Conservation (phyloP, 2,329 filamentous ascomycete genomes). For the Alternaria dauci region DNA sequence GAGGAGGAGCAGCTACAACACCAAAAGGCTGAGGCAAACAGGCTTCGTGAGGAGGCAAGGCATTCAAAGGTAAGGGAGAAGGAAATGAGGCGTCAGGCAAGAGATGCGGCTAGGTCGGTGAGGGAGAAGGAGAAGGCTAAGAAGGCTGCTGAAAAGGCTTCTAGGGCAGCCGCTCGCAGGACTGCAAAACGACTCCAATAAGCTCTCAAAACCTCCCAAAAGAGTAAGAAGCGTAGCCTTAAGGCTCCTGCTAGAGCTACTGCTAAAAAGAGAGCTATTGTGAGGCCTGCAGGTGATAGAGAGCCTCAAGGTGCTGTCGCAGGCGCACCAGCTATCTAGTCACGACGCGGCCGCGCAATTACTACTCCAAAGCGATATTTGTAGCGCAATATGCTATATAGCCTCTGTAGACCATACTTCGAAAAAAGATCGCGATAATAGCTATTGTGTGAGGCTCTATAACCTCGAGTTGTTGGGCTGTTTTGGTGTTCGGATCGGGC, state of each 20-base stretch:
- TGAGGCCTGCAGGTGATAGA: neutral
- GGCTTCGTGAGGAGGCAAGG: neutral
- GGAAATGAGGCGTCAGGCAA: neutral
- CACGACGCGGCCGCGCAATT: neutral
- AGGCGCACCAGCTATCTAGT: too few relatives aligned
- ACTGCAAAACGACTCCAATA: conserved; percentile 1
- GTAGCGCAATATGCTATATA: too few relatives aligned
- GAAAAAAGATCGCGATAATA: neutral
- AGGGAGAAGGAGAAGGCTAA: neutral
- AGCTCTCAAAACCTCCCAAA: conserved; percentile 1
- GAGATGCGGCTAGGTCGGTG: neutral
- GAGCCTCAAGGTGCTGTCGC: neutral
- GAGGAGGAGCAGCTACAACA: neutral
- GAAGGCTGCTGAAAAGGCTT: neutral
- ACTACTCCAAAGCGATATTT: neutral
- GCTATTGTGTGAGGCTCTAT: neutral
- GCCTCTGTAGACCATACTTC: too few relatives aligned
- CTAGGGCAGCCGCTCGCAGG: neutral
- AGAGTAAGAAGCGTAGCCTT: neutral
- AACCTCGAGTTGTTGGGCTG: neutral
- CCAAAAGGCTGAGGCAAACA: neutral
- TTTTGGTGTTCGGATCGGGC: too few relatives aligned
- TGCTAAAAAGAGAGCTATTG: neutral
- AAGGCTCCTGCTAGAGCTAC: neutral
- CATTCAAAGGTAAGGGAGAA: neutral